Evolutionary conservation across 768 basidiomycete species (phyloP).

Genomic region (Xerocomus brunneocitrinus): DNA sequence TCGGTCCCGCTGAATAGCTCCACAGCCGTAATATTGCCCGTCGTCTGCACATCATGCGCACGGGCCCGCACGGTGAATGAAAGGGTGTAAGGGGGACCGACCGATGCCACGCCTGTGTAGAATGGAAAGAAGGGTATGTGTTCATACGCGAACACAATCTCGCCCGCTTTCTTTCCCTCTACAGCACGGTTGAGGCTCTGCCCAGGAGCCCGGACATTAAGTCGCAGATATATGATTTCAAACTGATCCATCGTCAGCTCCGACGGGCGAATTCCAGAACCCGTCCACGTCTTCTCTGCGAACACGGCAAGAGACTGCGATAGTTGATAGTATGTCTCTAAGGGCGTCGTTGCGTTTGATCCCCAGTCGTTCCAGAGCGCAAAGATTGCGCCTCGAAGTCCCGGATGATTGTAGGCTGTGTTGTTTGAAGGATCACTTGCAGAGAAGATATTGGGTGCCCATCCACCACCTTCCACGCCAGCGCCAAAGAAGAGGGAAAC

Average conservation of each 20-base stretch:
- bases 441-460: conserved; percentile 36
- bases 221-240: conserved; percentile 30
- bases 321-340: conserved; percentile 42
- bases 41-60: conserved; percentile 9
- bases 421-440: conserved; percentile 30
- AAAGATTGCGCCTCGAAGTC: conserved; percentile 34
- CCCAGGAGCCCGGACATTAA: conserved; percentile 39
- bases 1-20: conserved; percentile 35
- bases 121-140: conserved; percentile 18
- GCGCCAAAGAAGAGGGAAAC: conserved; percentile 28
- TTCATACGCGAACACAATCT: conserved; percentile 29
- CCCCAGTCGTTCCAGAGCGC: conserved; percentile 45
- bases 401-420: conserved; percentile 23
- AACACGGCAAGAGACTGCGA: conserved; percentile 38
- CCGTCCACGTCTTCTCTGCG: conserved; percentile 42
- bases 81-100: conserved; percentile 42
- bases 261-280: conserved; percentile 33
- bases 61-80: conserved; percentile 36
- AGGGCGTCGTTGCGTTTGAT: conserved; percentile 40
- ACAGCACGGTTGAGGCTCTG: conserved; percentile 42
- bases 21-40: conserved; percentile 13
- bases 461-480: conserved; percentile 25
- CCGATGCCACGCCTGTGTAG: conserved; percentile 32
- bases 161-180: conserved; percentile 18
- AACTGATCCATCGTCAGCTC: conserved; percentile 35